phyloP scores from a whole-genome alignment of 2,329 filamentous ascomycete species.

The Verticillium nubilum region DNA sequence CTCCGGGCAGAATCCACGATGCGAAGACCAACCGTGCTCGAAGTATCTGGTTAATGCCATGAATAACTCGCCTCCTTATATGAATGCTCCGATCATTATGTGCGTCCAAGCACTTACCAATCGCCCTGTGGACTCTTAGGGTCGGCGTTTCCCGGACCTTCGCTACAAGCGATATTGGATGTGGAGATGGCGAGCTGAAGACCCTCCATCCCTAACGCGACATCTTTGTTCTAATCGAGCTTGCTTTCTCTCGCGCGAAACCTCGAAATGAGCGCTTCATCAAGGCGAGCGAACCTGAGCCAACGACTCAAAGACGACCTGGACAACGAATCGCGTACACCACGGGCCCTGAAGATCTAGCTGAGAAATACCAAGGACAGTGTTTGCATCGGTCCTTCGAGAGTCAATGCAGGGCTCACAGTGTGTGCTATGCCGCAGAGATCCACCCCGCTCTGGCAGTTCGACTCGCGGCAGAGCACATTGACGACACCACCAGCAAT shows the following conservation, averaged over 20 bases:
- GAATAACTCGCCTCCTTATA: neutral
- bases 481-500: neutral
- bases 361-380: constrained; percentile 1
- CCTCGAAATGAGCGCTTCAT: neutral
- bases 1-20: neutral
- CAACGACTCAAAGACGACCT: constrained; percentile 4
- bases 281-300: constrained; percentile 2
- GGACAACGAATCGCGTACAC: neutral
- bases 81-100: constrained; percentile 5
- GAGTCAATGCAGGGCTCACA: constrained; percentile 9
- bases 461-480: neutral
- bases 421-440: constrained; percentile 4
- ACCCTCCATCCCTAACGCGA: neutral
- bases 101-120: constrained; percentile 3
- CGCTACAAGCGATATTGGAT: constrained; percentile 11
- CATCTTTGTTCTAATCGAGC: neutral
- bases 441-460: neutral
- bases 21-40: neutral
- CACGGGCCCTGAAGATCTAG: neutral
- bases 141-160: neutral
- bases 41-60: neutral
- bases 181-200: constrained; percentile 8
- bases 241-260: neutral
- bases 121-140: constrained; percentile 6
- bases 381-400: constrained; percentile 8